A percentile compares a stretch with the other conserved stretches of the same genome.
These are phyloP conservation scores for Athelia sp. DNA, from an alignment of 1,284 basidiomycete species.

Conservation along the genomic window DNA sequence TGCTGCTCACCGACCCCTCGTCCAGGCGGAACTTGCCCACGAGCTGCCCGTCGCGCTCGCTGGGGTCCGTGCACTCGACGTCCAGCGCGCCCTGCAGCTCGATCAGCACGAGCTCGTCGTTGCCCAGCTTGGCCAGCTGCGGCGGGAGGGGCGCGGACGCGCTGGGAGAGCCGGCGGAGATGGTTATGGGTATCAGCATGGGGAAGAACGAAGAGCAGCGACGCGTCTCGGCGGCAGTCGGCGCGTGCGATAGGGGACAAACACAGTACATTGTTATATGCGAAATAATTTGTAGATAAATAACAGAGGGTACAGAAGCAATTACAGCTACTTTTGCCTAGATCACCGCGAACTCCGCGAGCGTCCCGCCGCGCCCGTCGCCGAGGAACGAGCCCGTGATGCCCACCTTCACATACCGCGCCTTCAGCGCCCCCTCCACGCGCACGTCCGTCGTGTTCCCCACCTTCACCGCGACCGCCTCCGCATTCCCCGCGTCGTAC, in stretches of 20 bases:
- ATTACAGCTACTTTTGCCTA: not conserved
- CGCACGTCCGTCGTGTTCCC: not conserved
- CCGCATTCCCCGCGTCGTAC: not conserved
- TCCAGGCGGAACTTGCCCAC: conserved; percentile 60
- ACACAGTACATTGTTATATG: too few species aligned
- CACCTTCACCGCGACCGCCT: conserved; percentile 1
- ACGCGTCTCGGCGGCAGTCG: not conserved
- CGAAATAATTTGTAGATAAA: too few species aligned
- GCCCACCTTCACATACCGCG: not conserved
- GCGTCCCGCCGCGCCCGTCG: not conserved
- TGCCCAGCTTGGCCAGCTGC: conserved; percentile 57
- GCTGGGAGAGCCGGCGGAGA: not conserved
- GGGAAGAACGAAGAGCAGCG: not conserved
- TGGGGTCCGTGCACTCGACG: conserved; percentile 45
- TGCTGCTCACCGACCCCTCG: conserved; percentile 38
- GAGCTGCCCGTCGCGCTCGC: conserved; percentile 48
- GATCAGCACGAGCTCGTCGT: conserved; percentile 66
- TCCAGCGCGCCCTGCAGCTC: conserved; percentile 74
- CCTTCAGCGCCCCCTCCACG: not conserved
- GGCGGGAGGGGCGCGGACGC: conserved; percentile 29
- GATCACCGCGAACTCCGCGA: conserved; percentile 1
- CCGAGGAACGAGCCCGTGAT: not conserved
- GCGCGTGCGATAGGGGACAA: too few species aligned
- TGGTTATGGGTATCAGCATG: conserved; percentile 1
- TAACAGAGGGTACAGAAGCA: too few species aligned